Evolutionary conservation across 345 rosid genomes (phyloP).

Genomic region (Eucalyptus cloeziana): DNA sequence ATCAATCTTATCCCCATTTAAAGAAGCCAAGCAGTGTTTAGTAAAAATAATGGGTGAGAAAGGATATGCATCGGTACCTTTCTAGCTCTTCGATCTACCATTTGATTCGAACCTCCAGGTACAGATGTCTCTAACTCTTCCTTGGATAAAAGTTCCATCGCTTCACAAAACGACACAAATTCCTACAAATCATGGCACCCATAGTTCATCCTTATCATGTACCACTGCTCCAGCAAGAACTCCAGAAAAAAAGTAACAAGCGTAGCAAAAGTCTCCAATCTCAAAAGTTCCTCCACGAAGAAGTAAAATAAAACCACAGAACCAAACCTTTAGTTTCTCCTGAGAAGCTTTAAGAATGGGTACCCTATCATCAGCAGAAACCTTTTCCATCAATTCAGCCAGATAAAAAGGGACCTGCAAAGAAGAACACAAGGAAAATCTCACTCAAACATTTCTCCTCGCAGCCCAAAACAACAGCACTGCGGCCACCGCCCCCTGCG

Average conservation of each 20-base stretch:
- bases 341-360: slow-evolving; percentile 44
- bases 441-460: background rate
- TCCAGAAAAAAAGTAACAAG: background rate
- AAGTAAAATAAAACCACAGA: background rate
- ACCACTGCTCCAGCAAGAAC: background rate
- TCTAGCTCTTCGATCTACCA: slow-evolving; percentile 65
- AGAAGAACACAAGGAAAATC: background rate
- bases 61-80: slow-evolving; percentile 32
- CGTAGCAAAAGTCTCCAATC: background rate
- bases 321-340: slow-evolving; percentile 57
- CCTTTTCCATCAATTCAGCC: slow-evolving; percentile 71
- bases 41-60: background rate
- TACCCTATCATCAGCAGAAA: slow-evolving; percentile 50
- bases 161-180: slow-evolving; percentile 75
- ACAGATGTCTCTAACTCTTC: slow-evolving; percentile 51
- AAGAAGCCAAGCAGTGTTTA: background rate
- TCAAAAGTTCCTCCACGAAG: background rate
- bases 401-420: slow-evolving; percentile 73
- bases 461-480: background rate
- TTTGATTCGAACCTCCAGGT: slow-evolving; percentile 36
- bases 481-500: fast-evolving
- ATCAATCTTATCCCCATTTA: background rate
- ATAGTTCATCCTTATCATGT: background rate
- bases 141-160: slow-evolving; percentile 67
- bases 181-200: slow-evolving; percentile 35